These are phyloP conservation scores for Zymoseptoria passerinii DNA, from an alignment of 2,329 filamentous ascomycete genomes.

Conservation along the genomic window DNA sequence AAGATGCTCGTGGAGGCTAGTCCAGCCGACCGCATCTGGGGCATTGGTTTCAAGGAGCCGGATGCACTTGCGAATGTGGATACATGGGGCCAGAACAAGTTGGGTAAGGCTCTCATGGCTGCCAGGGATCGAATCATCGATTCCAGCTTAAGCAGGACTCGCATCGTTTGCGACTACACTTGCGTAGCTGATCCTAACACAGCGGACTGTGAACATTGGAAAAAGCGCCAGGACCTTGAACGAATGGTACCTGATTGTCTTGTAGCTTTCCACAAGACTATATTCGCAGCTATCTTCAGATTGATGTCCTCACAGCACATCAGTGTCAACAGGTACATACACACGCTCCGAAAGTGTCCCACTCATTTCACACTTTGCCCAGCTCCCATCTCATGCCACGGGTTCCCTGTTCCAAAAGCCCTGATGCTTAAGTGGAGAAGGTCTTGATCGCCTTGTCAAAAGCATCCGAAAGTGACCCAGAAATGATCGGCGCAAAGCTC, in stretches of 20 bases:
- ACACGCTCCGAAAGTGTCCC: background rate
- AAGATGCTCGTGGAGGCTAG: constrained; percentile 30
- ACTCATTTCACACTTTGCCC: background rate
- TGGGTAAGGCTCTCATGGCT: constrained; percentile 30
- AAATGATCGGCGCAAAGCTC: background rate
- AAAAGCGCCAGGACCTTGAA: no score
- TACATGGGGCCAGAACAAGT: constrained; percentile 29
- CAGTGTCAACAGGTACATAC: background rate
- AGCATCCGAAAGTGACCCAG: background rate
- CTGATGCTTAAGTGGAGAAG: background rate
- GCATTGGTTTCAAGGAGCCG: constrained; percentile 28
- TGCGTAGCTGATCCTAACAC: no score
- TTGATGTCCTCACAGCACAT: background rate
- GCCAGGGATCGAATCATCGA: constrained; percentile 21
- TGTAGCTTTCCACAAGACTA: no score
- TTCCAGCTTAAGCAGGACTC: background rate
- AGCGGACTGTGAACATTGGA: no score
- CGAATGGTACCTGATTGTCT: no score
- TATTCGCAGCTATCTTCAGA: background rate
- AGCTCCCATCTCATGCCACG: background rate
- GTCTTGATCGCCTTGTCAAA: background rate
- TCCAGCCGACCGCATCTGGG: constrained; percentile 31
- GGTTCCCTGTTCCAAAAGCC: background rate
- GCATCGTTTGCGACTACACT: no score
- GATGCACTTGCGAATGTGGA: constrained; percentile 23